Conservation (phyloP, 2,329 filamentous ascomycete species). For the Cladosporium sp. region DNA sequence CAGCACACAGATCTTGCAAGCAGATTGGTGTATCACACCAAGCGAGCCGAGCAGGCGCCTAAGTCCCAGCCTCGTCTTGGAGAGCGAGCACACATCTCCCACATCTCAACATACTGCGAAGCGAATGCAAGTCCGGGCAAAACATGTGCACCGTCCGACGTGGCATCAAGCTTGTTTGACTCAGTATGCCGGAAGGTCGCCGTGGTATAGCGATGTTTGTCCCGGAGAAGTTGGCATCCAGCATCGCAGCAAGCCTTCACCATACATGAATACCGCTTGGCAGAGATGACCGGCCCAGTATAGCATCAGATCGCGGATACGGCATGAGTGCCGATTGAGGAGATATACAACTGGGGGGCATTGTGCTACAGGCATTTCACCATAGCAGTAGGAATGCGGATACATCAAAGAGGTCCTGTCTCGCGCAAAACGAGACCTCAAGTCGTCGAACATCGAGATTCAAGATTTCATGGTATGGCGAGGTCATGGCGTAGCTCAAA, state of each 20-base stretch:
- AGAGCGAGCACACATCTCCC: too few relatives aligned
- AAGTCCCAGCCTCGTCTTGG: too few relatives aligned
- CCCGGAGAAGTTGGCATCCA: neutral
- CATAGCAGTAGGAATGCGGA: neutral
- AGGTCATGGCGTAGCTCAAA: neutral
- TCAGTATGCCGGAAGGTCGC: neutral
- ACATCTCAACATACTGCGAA: neutral
- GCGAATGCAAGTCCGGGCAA: neutral
- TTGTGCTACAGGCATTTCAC: neutral
- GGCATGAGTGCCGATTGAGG: neutral
- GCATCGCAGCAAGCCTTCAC: neutral
- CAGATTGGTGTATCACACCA: too few relatives aligned
- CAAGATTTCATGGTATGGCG: too few relatives aligned
- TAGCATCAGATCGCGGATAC: neutral
- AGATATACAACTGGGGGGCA: too few relatives aligned
- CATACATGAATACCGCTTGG: neutral
- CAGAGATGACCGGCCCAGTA: too few relatives aligned
- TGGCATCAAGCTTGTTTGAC: neutral
- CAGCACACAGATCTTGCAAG: too few relatives aligned
- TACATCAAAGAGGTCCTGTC: neutral
- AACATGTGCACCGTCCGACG: neutral
- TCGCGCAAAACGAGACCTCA: neutral
- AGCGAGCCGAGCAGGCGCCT: too few relatives aligned
- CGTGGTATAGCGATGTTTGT: neutral
- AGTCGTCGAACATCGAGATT: neutral